Conservation (phyloP, 768 basidiomycete genomes). For the Lactifluus volemus region DNA sequence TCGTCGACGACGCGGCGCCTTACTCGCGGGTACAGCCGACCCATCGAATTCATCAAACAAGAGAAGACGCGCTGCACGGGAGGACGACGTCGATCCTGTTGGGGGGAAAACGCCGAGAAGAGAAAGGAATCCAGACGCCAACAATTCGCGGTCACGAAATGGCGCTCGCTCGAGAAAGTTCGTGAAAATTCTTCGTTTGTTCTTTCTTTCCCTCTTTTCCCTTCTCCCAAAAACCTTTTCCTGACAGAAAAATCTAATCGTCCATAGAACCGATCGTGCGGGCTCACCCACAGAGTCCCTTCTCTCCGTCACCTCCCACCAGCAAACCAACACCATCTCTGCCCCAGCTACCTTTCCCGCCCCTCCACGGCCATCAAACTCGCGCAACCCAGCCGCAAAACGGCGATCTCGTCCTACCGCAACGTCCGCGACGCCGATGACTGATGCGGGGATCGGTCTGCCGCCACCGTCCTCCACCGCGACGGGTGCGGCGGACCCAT, state of each 20-base stretch:
- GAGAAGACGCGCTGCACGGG: slow-evolving; percentile 43
- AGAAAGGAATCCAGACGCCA: slow-evolving; percentile 40
- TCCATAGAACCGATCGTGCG: slow-evolving; percentile 50
- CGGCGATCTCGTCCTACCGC: slow-evolving; percentile 15
- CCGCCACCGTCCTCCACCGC: slow-evolving; percentile 1
- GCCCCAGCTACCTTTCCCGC: slow-evolving; percentile 15
- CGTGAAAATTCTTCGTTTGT: slow-evolving; percentile 22
- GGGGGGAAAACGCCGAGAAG: slow-evolving; percentile 53
- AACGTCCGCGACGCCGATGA: slow-evolving; percentile 6
- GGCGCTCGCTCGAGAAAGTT: slow-evolving; percentile 55
- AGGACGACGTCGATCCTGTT: slow-evolving; percentile 55
- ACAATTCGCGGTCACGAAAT: slow-evolving; percentile 39
- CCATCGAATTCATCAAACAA: slow-evolving; percentile 61
- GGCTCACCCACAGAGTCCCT: slow-evolving; percentile 68
- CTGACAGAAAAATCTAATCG: too few relatives aligned
- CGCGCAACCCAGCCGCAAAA: slow-evolving; percentile 29
- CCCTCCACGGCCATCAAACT: slow-evolving; percentile 24
- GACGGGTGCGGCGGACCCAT: slow-evolving; percentile 14
- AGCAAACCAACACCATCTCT: slow-evolving; percentile 20
- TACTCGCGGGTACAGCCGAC: slow-evolving; percentile 37
- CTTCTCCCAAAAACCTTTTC: too few relatives aligned
- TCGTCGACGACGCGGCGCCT: slow-evolving; percentile 44
- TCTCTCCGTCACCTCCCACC: slow-evolving; percentile 61
- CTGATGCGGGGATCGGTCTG: slow-evolving; percentile 4
- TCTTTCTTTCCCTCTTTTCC: background rate